Evolutionary conservation across 1,284 basidiomycete genomes (phyloP).

Genomic region (Microbotryomycetes sp.): DNA sequence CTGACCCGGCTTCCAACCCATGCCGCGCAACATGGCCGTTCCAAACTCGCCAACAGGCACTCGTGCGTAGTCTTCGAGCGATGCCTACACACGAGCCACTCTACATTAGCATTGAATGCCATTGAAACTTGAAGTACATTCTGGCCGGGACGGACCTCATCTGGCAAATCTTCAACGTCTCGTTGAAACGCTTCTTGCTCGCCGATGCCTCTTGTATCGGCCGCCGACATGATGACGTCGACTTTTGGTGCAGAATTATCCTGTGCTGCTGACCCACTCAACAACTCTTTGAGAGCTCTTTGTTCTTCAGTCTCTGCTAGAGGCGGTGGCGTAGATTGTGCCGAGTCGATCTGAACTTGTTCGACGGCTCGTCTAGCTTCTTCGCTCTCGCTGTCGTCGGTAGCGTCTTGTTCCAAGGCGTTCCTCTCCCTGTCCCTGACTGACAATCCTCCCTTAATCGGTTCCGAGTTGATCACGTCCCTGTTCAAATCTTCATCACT

Average conservation of each 20-base stretch:
- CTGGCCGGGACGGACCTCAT: conserved; percentile 42
- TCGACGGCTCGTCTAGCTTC: neutral
- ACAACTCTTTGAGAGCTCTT: conserved; percentile 61
- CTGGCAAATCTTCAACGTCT: conserved; percentile 69
- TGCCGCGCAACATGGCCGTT: conserved; percentile 83
- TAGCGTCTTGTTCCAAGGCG: neutral
- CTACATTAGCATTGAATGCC: neutral
- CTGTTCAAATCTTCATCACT: neutral
- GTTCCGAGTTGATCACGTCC: conserved; percentile 14
- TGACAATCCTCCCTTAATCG: conserved; percentile 36
- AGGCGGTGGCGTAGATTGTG: neutral
- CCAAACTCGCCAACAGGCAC: conserved; percentile 91
- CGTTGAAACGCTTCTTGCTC: conserved; percentile 74
- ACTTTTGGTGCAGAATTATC: conserved; percentile 45
- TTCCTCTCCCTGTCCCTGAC: neutral
- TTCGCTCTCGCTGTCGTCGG: neutral
- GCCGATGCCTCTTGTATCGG: conserved; percentile 36
- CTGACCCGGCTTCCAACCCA: conserved; percentile 88
- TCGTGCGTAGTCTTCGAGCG: conserved; percentile 75
- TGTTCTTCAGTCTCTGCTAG: conserved; percentile 49
- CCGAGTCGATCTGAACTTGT: neutral
- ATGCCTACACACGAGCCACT: conserved; percentile 8
- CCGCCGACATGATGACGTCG: conserved; percentile 51
- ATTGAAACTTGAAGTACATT: neutral
- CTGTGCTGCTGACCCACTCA: conserved; percentile 47